phyloP scores from a whole-genome alignment of 495 filamentous ascomycete species.

The Zalerion maritima region DNA sequence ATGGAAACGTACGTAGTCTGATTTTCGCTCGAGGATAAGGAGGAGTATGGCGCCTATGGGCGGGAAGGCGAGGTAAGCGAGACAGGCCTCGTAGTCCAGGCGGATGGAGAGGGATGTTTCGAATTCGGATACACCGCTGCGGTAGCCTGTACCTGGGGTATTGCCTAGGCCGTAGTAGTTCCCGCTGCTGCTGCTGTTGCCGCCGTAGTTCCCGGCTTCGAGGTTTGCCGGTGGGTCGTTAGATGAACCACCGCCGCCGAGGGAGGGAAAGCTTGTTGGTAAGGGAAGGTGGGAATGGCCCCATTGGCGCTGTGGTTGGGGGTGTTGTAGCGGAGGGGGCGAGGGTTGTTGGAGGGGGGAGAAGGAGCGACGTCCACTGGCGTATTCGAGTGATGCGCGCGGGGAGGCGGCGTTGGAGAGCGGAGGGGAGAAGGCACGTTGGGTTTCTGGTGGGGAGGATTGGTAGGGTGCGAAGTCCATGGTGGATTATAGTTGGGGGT shows the following conservation, averaged over 20 bases:
- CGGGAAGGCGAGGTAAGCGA: constrained; percentile 79
- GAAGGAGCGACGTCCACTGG: constrained; percentile 29
- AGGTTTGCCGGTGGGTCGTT: constrained; percentile 3
- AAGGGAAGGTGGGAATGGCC: constrained; percentile 5
- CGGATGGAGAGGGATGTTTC: constrained; percentile 56
- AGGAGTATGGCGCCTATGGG: constrained; percentile 77
- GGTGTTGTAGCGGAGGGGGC: constrained; percentile 34
- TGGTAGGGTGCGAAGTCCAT: constrained; percentile 98
- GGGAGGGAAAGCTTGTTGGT: constrained; percentile 6
- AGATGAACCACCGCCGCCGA: constrained; percentile 5
- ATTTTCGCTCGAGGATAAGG: constrained; percentile 79
- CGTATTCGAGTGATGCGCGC: constrained; percentile 30
- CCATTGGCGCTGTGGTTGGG: constrained; percentile 36
- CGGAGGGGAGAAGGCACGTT: constrained; percentile 56
- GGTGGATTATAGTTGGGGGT: constrained; percentile 1
- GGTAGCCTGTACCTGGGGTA: constrained; percentile 13
- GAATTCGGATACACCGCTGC: constrained; percentile 39
- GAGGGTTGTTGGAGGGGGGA: constrained; percentile 25
- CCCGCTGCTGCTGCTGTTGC: constrained; percentile 19
- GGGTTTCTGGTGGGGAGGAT: constrained; percentile 64
- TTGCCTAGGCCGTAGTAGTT: constrained; percentile 24
- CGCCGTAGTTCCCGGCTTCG: constrained; percentile 12
- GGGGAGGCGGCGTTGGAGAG: constrained; percentile 35
- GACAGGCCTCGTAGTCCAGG: constrained; percentile 69
- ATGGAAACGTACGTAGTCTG: constrained; percentile 93